Evolutionary conservation across 1,139 yeast species (phyloP), one percentile per base, ranked within the genome.

Genomic region (Pichia kudriavzevii): DNA sequence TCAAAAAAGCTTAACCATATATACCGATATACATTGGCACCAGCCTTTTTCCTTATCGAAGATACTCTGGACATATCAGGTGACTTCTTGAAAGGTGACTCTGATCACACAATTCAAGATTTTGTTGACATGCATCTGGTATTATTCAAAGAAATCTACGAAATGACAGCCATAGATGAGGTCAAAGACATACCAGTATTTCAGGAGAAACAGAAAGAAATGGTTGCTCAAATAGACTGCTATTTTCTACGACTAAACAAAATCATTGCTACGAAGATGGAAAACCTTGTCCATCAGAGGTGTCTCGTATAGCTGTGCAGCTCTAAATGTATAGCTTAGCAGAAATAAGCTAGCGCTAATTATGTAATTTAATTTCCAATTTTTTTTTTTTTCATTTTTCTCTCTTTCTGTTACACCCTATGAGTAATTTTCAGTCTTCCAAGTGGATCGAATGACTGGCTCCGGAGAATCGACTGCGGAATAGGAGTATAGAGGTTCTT

Each of bases 11-110:
- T 36, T 11, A 32, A 36, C 13, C 17, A 30, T 15, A 28, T 39
- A 10, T 36, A 36, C 16, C 22, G 40, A 16, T 31, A 27, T 20
- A 36, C 36, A 4, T 22, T 39, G 17, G 35, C 34, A 8, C 42
- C 42, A 3, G 34, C 32, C 11, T 21, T 39, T 14, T 29, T 22
- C 18, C 18, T 39, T 6, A 16, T 28, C 8, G 14, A n/a, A 12
- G 16, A 22, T n/a, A 30, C 10, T 11, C 4, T n/a, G 1, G 31
- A 31, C 2, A 24, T 30, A 4, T 6, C 10, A 5, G 16, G 13
- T 20, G 28, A 12, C 3, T 6, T 12, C 5, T 14, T 35, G 11
- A 36, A 29, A 9, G 35, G 30, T 31, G 34, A 31, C 19, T 20
- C 34, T 1, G 25, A 20, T 2, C 28, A 33, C 18, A n/a, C 34